A percentile compares a stretch with the other conserved stretches of the same genome.
Conservation (phyloP, 2,329 filamentous ascomycete species). For the Thelonectria blattea region DNA sequence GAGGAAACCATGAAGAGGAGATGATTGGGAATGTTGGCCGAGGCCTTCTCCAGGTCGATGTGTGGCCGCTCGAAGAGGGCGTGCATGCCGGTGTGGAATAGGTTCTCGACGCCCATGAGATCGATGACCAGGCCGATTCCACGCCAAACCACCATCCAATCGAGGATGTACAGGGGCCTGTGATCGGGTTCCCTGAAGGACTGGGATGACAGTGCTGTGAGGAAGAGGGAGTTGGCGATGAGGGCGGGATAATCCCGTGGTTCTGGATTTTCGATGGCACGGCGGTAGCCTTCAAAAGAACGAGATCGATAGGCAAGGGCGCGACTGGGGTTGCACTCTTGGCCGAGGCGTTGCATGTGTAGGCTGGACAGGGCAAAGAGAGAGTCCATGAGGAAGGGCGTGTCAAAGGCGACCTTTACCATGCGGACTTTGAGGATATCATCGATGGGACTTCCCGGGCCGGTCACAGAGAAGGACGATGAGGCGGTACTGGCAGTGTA, state of each 20-base stretch:
- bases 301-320: slow-evolving; percentile 53
- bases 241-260: slow-evolving; percentile 57
- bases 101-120: slow-evolving; percentile 34
- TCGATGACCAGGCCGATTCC: slow-evolving; percentile 58
- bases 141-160: slow-evolving; percentile 63
- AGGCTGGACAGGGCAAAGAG: slow-evolving; percentile 59
- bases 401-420: slow-evolving; percentile 56
- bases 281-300: slow-evolving; percentile 58
- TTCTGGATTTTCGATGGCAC: slow-evolving; percentile 54
- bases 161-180: slow-evolving; percentile 56
- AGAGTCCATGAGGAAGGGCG: slow-evolving; percentile 61
- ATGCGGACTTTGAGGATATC: slow-evolving; percentile 54
- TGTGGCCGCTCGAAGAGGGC: slow-evolving; percentile 56
- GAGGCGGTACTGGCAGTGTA: slow-evolving; percentile 54
- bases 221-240: slow-evolving; percentile 57
- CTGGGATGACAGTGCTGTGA: slow-evolving; percentile 57
- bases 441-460: slow-evolving; percentile 44
- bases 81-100: slow-evolving; percentile 51
- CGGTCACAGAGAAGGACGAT: slow-evolving; percentile 52
- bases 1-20: slow-evolving; percentile 57
- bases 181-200: slow-evolving; percentile 55
- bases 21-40: slow-evolving; percentile 52
- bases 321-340: slow-evolving; percentile 47
- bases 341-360: slow-evolving; percentile 52
- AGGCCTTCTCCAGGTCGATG: slow-evolving; percentile 52